These are phyloP conservation scores for Candida tunisiensis DNA, from an alignment of 1,139 yeast species.

Conservation along the genomic window DNA sequence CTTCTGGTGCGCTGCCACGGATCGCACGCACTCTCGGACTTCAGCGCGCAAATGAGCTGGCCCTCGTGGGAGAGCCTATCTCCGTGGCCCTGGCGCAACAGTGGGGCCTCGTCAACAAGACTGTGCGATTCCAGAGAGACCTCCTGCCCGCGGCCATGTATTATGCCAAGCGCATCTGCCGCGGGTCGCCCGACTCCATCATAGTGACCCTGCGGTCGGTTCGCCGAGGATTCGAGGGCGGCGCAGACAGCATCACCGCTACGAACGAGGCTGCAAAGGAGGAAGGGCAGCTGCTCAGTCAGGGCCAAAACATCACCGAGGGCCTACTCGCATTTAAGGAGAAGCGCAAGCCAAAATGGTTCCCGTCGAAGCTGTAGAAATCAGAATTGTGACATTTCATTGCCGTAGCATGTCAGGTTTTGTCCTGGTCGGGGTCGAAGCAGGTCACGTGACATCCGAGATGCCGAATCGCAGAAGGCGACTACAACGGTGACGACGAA, in stretches of 20 bases:
- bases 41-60: constrained; percentile 15
- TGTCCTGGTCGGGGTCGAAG: too few species aligned
- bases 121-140: constrained; percentile 10
- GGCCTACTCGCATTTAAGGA: constrained; percentile 12
- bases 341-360: constrained; percentile 14
- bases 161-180: constrained; percentile 10
- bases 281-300: constrained; percentile 7
- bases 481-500: too few species aligned
- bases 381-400: too few species aligned
- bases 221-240: constrained; percentile 12
- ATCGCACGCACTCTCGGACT: constrained; percentile 12
- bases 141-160: constrained; percentile 13
- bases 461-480: too few species aligned
- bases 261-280: constrained; percentile 6
- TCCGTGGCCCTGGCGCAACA: constrained; percentile 11
- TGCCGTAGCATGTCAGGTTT: too few species aligned
- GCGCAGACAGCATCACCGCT: constrained; percentile 9
- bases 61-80: constrained; percentile 16
- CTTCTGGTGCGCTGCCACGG: constrained; percentile 19
- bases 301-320: constrained; percentile 9
- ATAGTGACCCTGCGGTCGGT: constrained; percentile 12
- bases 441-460: too few species aligned
- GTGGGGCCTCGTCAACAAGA: constrained; percentile 16
- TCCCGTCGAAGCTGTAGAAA: constrained; percentile 2
- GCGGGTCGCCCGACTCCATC: constrained; percentile 16